Base-by-base conservation (phyloP, 495 filamentous ascomycete species). In the Aspergillus biplanus region DNA sequence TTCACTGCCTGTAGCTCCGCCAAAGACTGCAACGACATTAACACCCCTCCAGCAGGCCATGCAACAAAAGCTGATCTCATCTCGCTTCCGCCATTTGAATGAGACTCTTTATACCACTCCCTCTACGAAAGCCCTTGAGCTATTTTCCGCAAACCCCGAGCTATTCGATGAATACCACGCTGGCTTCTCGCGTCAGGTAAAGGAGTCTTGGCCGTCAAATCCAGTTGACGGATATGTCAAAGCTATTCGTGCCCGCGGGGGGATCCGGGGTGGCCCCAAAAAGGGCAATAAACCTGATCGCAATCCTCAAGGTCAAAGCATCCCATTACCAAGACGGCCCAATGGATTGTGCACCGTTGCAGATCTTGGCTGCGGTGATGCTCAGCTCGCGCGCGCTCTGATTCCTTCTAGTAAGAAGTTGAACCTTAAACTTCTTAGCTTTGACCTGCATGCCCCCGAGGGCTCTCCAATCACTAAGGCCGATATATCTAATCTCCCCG, bases 31-130 rank as follows among this genome's bases (percentile, higher is more conserved):
- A 4, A 73, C 77, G 42, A 89, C 86, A 56, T 84, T 99, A 61
- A 99, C 95, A 0, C 93, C 95, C 34, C 84, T 99, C 55, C 95
- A 99, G 80, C 87, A 89, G 61, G 87, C 89, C 5, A 99, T 99
- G 95, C 90, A 90, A 59, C 86, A 91, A 64, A 98, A 98, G 77
- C 87, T 99, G 58, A 83, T 93, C 59, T 92, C 91, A 6, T 92
- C 95, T 13, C 94, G 95, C 62, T 99, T 99, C 85, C 92, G 95
- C 66, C 92, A 97, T 73, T 86, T 99, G 63, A 99, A 99, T 78
- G 88, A 99, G 77, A 92, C 90, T 5, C 90, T 98, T 31, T 97
- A 98, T 76, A 97, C 93, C 11, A 92, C 89, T 6, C 90, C 93
- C 15, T 99, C 95, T 1, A 74, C 79, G 48, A 85, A 92, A 53